These are phyloP conservation scores for Punctularia strigosozonata DNA, from an alignment of 768 basidiomycete genomes.

Conservation along the genomic window DNA sequence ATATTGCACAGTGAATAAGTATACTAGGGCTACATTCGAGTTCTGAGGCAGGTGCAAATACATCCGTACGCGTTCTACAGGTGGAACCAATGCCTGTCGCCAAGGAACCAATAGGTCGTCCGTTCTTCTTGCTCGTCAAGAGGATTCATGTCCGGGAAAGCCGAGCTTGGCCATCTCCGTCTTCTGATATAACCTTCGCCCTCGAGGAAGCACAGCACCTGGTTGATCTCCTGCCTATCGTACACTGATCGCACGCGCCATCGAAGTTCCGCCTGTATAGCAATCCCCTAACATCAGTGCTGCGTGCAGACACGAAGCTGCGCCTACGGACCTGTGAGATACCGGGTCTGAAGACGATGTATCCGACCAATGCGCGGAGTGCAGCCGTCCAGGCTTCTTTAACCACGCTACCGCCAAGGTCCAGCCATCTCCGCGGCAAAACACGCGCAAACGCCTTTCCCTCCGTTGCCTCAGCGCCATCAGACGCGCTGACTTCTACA, in stretches of 20 bases:
- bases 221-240: slow-evolving; percentile 62
- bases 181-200: slow-evolving; percentile 38
- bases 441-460: slow-evolving; percentile 30
- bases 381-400: slow-evolving; percentile 64
- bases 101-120: slow-evolving; percentile 44
- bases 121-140: slow-evolving; percentile 37
- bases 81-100: slow-evolving; percentile 55
- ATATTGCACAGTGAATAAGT: too few species aligned
- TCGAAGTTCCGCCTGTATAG: slow-evolving; percentile 46
- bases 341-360: slow-evolving; percentile 61
- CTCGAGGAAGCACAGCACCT: slow-evolving; percentile 41
- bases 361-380: slow-evolving; percentile 51
- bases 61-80: slow-evolving; percentile 20
- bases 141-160: slow-evolving; percentile 9
- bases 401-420: slow-evolving; percentile 51
- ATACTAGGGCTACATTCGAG: too few species aligned
- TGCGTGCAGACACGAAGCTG: neutral
- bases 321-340: slow-evolving; percentile 47
- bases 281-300: slow-evolving; percentile 3
- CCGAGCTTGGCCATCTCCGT: slow-evolving; percentile 15
- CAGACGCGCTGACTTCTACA: slow-evolving; percentile 27
- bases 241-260: slow-evolving; percentile 65
- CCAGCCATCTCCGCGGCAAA: slow-evolving; percentile 69
- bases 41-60: too few species aligned
- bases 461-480: neutral